Evolutionary conservation across 1,284 basidiomycete species (phyloP).

Genomic region (Phlebopus sp.): DNA sequence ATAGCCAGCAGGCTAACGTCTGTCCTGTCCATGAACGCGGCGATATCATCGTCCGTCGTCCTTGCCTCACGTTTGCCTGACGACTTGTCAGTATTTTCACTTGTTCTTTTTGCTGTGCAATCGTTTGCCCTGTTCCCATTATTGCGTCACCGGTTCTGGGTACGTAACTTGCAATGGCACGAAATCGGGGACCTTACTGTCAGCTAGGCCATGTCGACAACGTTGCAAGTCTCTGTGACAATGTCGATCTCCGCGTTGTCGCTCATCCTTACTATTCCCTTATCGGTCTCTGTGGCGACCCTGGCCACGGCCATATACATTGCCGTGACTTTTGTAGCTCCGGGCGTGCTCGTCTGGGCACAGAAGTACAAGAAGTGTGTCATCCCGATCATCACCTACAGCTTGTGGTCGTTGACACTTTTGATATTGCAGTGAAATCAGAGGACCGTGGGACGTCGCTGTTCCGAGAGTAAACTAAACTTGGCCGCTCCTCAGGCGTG

Average conservation of each 20-base stretch:
- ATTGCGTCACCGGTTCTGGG: slow-evolving; percentile 77
- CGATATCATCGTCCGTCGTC: slow-evolving; percentile 91
- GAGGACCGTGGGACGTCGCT: slow-evolving; percentile 52
- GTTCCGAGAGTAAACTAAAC: slow-evolving; percentile 55
- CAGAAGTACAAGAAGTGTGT: slow-evolving; percentile 81
- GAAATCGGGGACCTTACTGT: slow-evolving; percentile 17
- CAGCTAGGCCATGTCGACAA: slow-evolving; percentile 43
- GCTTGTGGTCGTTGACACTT: slow-evolving; percentile 24
- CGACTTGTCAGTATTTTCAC: slow-evolving; percentile 86
- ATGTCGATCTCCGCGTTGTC: slow-evolving; percentile 45
- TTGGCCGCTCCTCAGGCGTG: slow-evolving; percentile 24
- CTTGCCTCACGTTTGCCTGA: slow-evolving; percentile 86
- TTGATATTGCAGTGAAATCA: slow-evolving; percentile 39
- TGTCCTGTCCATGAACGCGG: slow-evolving; percentile 92
- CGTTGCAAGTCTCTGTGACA: slow-evolving; percentile 52
- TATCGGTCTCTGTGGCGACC: slow-evolving; percentile 52
- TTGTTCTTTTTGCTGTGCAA: slow-evolving; percentile 85
- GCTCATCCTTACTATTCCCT: slow-evolving; percentile 46
- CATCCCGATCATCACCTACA: slow-evolving; percentile 7
- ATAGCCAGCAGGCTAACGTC: slow-evolving; percentile 68
- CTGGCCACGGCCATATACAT: slow-evolving; percentile 50
- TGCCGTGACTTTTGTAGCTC: slow-evolving; percentile 67
- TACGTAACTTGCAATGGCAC: slow-evolving; percentile 35
- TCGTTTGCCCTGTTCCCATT: slow-evolving; percentile 85
- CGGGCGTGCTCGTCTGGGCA: slow-evolving; percentile 73